Evolutionary conservation across 2,329 filamentous ascomycete genomes (phyloP), one percentile per base, ranked within the genome.

Genomic region (Xylariaceae sp.): DNA sequence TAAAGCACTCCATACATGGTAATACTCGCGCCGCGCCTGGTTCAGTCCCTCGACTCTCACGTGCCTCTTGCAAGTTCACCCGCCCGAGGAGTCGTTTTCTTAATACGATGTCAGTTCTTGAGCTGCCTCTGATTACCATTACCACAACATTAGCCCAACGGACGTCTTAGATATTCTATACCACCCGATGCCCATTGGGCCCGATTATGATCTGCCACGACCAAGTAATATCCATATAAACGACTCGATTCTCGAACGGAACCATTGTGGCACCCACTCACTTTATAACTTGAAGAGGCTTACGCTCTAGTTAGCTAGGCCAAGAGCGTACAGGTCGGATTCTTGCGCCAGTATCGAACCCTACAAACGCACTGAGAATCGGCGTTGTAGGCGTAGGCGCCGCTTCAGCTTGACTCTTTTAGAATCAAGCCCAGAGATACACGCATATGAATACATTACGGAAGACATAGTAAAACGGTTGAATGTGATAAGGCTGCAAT

Each of bases 101-200:
- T 13, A 26, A 30, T 16, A 51, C 29, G 32, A 37, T 41, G 21
- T 56, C 43, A 48, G 22, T 40, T 12, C 16, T 16, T 36, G 34
- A 32, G 22, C 39, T 29, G 6, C 34, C 13, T 36, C 41, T 22
- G 9, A 21, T 30, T 32, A 39, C 16, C 37, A 18, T 41, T 16
- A 22, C 19, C 18, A 43, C 43, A 44, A 34, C 30, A 34, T 40
- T 32, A 51, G 48, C 44, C 47, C 43, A 37, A n/a, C 12, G 7
- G 15, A 19, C 26, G 36, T 42, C 45, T 19, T 37, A 12, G 8
- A 26, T 9, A 40, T 30, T 32, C 29, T 44, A n/a, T 30, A 19
- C 40, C 22, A n/a, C 16, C 46, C 12, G 22, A 16, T 80, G 68
- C 78, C 77, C 67, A 72, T 81, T 80, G 69, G 79, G 67, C 68